Conservation (phyloP, 2,329 filamentous ascomycete genomes). For the Rhynchosporium agropyri region DNA sequence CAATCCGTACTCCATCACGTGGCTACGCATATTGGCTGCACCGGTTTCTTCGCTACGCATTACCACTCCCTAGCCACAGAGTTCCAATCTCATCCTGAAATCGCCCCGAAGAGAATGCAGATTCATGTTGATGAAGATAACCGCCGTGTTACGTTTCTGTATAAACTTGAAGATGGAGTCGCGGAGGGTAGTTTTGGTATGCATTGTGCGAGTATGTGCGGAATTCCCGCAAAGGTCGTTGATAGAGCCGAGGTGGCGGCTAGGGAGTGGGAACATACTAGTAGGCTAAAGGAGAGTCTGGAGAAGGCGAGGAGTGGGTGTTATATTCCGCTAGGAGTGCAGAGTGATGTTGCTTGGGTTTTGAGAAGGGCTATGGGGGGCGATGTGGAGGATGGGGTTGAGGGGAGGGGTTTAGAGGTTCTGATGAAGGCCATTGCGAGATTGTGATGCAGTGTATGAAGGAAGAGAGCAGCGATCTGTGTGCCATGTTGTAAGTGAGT, state of each 20-base stretch:
- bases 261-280: conserved; percentile 93
- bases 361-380: conserved; percentile 56
- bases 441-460: conserved; percentile 45
- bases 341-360: conserved; percentile 84
- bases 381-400: conserved; percentile 47
- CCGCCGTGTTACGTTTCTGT: conserved; percentile 91
- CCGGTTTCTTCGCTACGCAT: conserved; percentile 97
- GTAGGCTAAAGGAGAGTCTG: conserved; percentile 82
- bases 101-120: conserved; percentile 84
- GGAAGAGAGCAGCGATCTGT: neutral
- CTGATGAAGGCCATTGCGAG: conserved; percentile 62
- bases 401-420: conserved; percentile 58
- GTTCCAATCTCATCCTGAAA: conserved; percentile 87
- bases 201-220: conserved; percentile 99
- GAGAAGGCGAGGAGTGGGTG: conserved; percentile 78
- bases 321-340: conserved; percentile 80
- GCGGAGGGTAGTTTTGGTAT: conserved; percentile 98
- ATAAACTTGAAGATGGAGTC: conserved; percentile 89
- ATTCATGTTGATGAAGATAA: conserved; percentile 88
- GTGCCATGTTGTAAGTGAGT: conserved; percentile 23
- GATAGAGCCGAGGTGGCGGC: conserved; percentile 87
- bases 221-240: conserved; percentile 81
- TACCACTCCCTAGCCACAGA: conserved; percentile 94
- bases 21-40: conserved; percentile 86
- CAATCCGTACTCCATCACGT: conserved; percentile 97